Conservation (phyloP, 139 green algal genomes). For the Coelastrella sp. region DNA sequence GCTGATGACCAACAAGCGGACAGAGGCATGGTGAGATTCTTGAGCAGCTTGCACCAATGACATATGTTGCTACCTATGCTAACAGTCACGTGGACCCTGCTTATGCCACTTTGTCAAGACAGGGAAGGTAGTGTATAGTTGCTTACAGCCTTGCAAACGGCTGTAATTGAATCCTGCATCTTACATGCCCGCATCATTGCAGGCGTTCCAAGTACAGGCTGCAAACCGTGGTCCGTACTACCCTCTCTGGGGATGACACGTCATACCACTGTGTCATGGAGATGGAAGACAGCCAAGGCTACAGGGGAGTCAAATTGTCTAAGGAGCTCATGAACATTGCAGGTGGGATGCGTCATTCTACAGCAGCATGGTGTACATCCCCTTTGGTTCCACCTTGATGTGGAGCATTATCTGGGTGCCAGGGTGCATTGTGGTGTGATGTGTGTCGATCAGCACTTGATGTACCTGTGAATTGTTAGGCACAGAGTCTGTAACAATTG, state of each 20-base stretch:
- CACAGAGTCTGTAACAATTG: too few relatives aligned
- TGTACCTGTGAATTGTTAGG: neutral
- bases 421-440: neutral
- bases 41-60: neutral
- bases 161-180: too few relatives aligned
- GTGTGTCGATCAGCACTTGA: neutral
- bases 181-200: too few relatives aligned
- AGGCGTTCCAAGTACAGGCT: constrained; percentile 69
- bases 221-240: constrained; percentile 75
- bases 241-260: constrained; percentile 89
- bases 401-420: too few relatives aligned
- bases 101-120: too few relatives aligned
- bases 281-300: constrained; percentile 78
- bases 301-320: constrained; percentile 69
- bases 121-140: too few relatives aligned
- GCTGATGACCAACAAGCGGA: constrained; percentile 80
- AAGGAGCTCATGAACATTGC: constrained; percentile 76
- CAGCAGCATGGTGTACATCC: neutral
- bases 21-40: constrained; percentile 51
- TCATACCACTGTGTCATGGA: constrained; percentile 91
- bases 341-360: constrained; percentile 35
- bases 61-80: too few relatives aligned
- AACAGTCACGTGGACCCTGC: too few relatives aligned
- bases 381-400: too few relatives aligned
- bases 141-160: too few relatives aligned